Percentiles rank a stretch among this genome's conserved stretches.
Evolutionary conservation across 768 basidiomycete genomes (phyloP).

Genomic region (Phlebiopsis flavidoalba): DNA sequence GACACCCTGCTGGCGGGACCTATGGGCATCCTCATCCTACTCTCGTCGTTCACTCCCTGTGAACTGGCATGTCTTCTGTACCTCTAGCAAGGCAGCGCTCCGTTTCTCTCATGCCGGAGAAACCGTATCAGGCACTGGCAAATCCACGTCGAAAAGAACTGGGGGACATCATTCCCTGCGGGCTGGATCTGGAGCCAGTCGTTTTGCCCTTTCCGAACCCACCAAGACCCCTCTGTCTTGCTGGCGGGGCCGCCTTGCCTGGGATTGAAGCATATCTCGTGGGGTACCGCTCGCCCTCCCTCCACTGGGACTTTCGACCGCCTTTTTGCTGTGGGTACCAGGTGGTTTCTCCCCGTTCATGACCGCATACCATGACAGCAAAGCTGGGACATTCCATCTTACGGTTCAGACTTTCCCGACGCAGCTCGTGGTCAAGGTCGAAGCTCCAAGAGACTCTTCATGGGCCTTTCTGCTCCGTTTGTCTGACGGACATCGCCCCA

Average conservation of each 20-base stretch:
- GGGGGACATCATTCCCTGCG: constrained; percentile 20
- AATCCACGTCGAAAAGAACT: constrained; percentile 25
- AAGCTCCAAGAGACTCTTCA: constrained; percentile 18
- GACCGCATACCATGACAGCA: constrained; percentile 14
- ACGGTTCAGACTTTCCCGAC: constrained; percentile 11
- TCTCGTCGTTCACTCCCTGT: constrained; percentile 18
- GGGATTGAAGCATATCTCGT: constrained; percentile 21
- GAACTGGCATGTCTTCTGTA: constrained; percentile 24
- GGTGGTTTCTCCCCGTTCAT: constrained; percentile 16
- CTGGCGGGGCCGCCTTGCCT: constrained; percentile 19
- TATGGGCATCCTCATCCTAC: constrained; percentile 17
- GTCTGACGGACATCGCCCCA: constrained; percentile 17
- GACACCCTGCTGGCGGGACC: constrained; percentile 13
- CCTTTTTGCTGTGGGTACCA: constrained; percentile 16
- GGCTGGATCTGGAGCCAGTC: constrained; percentile 24
- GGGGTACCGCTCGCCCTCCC: constrained; percentile 18
- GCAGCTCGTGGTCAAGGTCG: constrained; percentile 13
- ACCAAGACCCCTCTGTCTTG: constrained; percentile 15
- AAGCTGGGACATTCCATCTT: constrained; percentile 11
- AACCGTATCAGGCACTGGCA: constrained; percentile 6
- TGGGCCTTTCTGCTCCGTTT: constrained; percentile 19
- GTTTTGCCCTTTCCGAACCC: constrained; percentile 8
- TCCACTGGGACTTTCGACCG: constrained; percentile 23
- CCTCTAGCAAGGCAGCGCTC: constrained; percentile 13
- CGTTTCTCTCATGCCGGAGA: constrained; percentile 11